These are phyloP conservation scores for Leptodontidium sp. DNA, from an alignment of 2,329 filamentous ascomycete genomes.

Conservation along the genomic window DNA sequence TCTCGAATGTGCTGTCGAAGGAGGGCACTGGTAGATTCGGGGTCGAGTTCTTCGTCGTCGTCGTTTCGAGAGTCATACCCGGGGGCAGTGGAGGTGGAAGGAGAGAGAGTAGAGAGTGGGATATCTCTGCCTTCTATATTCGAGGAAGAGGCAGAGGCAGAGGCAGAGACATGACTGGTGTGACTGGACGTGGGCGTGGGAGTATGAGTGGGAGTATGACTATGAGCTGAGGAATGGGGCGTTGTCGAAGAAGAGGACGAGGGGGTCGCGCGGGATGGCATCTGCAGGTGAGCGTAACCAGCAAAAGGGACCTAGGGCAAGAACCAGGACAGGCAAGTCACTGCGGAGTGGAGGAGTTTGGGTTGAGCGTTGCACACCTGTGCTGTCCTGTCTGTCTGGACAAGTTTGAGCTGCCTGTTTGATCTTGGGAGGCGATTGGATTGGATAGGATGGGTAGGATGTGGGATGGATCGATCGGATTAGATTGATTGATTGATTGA, in stretches of 20 bases:
- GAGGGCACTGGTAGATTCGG: conserved; percentile 41
- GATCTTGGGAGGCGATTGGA: not conserved
- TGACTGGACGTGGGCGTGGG: not conserved
- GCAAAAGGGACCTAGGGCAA: not conserved
- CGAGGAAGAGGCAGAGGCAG: not conserved
- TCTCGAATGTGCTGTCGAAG: conserved; percentile 39
- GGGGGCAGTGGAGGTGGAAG: conserved; percentile 21
- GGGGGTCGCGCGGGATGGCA: conserved; percentile 11
- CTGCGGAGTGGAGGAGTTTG: too few species aligned
- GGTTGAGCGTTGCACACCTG: not conserved
- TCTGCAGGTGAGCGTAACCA: conserved; percentile 16
- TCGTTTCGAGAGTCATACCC: conserved; percentile 20
- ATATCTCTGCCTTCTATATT: conserved; percentile 35
- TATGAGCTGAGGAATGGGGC: conserved; percentile 5
- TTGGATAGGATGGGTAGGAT: too few species aligned
- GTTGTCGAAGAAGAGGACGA: conserved; percentile 7
- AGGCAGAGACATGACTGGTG: conserved; percentile 15
- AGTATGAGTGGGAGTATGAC: not conserved
- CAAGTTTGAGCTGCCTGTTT: conserved; percentile 1
- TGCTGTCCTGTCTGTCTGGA: not conserved
- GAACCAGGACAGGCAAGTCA: too few species aligned
- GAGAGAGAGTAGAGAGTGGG: conserved; percentile 35
- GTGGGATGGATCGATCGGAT: not conserved
- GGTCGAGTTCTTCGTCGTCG: conserved; percentile 41
- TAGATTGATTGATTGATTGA: too few species aligned